Percentiles rank a stretch among this genome's conserved stretches.
These are phyloP conservation scores for Pseudocercospora macadamiae DNA, from an alignment of 2,329 filamentous ascomycete species.

Conservation along the genomic window DNA sequence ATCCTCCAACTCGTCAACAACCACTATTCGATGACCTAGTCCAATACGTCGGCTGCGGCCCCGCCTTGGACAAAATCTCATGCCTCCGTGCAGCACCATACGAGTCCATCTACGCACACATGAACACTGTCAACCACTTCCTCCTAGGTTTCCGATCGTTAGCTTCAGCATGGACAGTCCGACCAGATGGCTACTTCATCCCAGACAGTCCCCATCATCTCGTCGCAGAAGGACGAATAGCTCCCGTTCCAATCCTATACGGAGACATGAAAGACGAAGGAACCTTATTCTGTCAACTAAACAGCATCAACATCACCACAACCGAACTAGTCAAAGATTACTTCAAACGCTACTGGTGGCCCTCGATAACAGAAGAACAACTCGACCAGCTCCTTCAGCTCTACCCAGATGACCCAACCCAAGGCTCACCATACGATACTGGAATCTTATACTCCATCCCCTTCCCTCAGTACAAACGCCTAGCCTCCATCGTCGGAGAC, in stretches of 20 bases:
- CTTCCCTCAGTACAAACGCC: slow-evolving; percentile 21
- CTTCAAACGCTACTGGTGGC: slow-evolving; percentile 24
- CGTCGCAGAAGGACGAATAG: slow-evolving; percentile 44
- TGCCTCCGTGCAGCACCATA: slow-evolving; percentile 59
- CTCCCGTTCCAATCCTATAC: slow-evolving; percentile 65
- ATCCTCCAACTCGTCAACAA: slow-evolving; percentile 16
- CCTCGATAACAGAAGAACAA: slow-evolving; percentile 18
- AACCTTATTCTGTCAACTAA: slow-evolving; percentile 19
- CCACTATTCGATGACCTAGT: slow-evolving; percentile 60
- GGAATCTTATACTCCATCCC: slow-evolving; percentile 11
- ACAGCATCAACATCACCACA: slow-evolving; percentile 22
- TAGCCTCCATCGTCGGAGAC: slow-evolving; percentile 22
- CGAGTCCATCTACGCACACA: slow-evolving; percentile 14
- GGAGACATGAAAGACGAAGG: slow-evolving; percentile 82
- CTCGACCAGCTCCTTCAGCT: slow-evolving; percentile 18
- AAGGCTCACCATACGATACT: slow-evolving; percentile 17
- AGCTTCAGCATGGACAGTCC: slow-evolving; percentile 20
- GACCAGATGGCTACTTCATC: slow-evolving; percentile 22
- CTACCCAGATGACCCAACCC: slow-evolving; percentile 19
- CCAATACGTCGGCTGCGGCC: slow-evolving; percentile 37
- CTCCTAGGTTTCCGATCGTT: slow-evolving; percentile 17
- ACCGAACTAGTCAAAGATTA: slow-evolving; percentile 22
- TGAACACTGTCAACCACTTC: slow-evolving; percentile 21
- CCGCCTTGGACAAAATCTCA: slow-evolving; percentile 57
- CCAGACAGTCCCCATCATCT: slow-evolving; percentile 19